These are phyloP conservation scores for Eucalyptus regnans DNA, from an alignment of 345 rosid genomes.

Conservation along the genomic window DNA sequence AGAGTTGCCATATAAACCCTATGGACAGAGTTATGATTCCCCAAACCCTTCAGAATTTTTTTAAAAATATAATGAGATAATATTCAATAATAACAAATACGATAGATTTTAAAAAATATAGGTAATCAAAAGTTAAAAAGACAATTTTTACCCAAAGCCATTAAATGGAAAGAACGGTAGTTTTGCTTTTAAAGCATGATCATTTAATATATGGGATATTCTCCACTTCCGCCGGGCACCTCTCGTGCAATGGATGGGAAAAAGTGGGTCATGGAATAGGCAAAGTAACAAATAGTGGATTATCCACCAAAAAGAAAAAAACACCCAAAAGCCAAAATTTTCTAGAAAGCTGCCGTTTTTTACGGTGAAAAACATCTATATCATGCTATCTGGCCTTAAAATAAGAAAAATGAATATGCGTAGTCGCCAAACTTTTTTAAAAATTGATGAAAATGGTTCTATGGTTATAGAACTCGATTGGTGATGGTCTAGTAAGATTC, in stretches of 20 bases:
- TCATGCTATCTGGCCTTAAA: neutral
- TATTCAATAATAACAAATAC: neutral
- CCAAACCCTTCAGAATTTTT: slow-evolving; percentile 39
- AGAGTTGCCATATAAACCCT: slow-evolving; percentile 78
- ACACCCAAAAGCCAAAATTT: neutral
- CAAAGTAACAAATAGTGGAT: neutral
- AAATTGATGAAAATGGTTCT: neutral
- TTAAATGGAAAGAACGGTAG: neutral
- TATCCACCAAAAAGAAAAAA: neutral
- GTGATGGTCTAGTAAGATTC: neutral
- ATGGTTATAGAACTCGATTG: neutral
- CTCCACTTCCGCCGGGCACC: neutral
- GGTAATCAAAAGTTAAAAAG: neutral
- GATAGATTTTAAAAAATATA: rapidly evolving
- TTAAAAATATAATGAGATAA: too few species aligned
- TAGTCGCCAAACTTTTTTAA: neutral
- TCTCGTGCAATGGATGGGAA: neutral
- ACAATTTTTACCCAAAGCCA: neutral
- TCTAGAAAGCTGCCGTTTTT: neutral
- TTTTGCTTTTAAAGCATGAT: neutral
- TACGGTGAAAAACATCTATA: neutral
- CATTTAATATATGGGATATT: neutral
- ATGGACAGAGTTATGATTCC: slow-evolving; percentile 41
- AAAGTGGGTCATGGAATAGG: neutral
- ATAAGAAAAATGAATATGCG: neutral